Base-by-base conservation (phyloP, 805 yeast genomes). In the Phaffomyces opuntiae region DNA sequence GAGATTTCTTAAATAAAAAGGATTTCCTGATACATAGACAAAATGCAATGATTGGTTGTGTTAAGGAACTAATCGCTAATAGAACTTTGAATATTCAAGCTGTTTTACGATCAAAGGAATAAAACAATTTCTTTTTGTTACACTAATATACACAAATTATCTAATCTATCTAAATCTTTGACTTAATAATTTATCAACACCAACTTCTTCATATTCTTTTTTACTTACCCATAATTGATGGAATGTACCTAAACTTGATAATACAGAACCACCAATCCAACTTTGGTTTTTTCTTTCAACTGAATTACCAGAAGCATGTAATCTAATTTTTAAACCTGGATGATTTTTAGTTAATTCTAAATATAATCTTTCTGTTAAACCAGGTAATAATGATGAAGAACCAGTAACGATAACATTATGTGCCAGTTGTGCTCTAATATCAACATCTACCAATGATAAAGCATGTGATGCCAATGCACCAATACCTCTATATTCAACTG, bases 191-290 rank as follows among this genome's bases (percentile, higher is more conserved):
- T 88, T 78, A 46, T 87, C 93, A 12, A 81, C 80, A 7, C 97
- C 97, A 25, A 81, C 87, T 63, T 90, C 96, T 50, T 87, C 88
- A 56, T 83, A 86, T 64, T 90, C 97, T 53, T 77, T 78, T 58
- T 80, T 82, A 37, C 90, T 84, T 2, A 90, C 96, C 96, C 96
- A 90, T 67, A 86, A 69, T 64, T 90, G 97, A 63, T 90, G 97
- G 73, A 90, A 90, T 3, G 96, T 87, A 32, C 97, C 97, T 55
- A 90, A 72, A 43, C 93, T 82, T 7, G 95, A 80, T 46, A 90
- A 68, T 35, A 90, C 89, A 52, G 91, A 82, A 8, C 96, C 96
- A 39, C 97, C 97, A 42, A 90, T 76, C 96, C 96, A 90, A 8
- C 91, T 73, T 49, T 88, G 85, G 59, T 77, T 83, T 52, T 79